phyloP scores from a whole-genome alignment of 495 filamentous ascomycete species.

The Penicillium cataractarum region DNA sequence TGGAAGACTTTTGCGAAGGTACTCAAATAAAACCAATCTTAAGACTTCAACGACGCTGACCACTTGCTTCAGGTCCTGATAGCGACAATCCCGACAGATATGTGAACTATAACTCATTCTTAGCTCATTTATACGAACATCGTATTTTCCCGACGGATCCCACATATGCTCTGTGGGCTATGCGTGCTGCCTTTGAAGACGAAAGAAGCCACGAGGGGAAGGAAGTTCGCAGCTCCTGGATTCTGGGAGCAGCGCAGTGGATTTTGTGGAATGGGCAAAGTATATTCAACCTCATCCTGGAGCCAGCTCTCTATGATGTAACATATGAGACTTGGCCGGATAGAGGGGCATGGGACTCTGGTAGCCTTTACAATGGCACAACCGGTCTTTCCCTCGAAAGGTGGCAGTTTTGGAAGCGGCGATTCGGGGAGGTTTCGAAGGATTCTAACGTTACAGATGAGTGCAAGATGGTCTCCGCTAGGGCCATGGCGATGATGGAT shows the following conservation, averaged over 20 bases:
- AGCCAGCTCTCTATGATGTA: slow-evolving; percentile 8
- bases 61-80: not conserved
- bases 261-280: slow-evolving; percentile 12
- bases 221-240: slow-evolving; percentile 7
- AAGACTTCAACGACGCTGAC: not conserved
- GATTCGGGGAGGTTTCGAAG: not conserved
- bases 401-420: slow-evolving; percentile 9
- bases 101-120: slow-evolving; percentile 12
- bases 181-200: slow-evolving; percentile 11
- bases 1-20: slow-evolving; percentile 2
- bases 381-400: slow-evolving; percentile 2
- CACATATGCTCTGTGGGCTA: slow-evolving; percentile 11
- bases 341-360: slow-evolving; percentile 1
- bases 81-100: not conserved
- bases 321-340: slow-evolving; percentile 6
- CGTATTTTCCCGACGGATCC: slow-evolving; percentile 9
- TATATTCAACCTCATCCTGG: slow-evolving; percentile 1
- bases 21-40: not conserved
- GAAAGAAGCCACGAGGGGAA: not conserved
- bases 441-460: not conserved
- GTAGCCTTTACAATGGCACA: not conserved
- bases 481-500: slow-evolving; percentile 7
- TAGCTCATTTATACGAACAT: slow-evolving; percentile 7
- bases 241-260: slow-evolving; percentile 9
- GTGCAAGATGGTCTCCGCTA: slow-evolving; percentile 2